Conservation (phyloP, 768 basidiomycete species). For the Macrolepiota dolichaula region DNA sequence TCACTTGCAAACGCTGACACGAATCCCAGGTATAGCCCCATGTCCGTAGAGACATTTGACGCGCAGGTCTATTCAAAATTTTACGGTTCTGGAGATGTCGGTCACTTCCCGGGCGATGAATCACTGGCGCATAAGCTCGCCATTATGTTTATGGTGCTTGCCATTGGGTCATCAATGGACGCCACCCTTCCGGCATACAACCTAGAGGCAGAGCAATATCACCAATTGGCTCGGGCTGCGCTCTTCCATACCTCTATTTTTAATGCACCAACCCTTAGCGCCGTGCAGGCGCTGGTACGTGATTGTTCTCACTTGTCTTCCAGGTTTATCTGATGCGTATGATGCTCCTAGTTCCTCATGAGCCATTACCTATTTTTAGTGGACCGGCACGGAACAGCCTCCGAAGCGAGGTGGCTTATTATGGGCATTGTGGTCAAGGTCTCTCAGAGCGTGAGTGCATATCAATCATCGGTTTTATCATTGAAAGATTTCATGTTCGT, state of each 20-base stretch:
- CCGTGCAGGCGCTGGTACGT: slow-evolving; percentile 64
- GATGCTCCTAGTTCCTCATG: slow-evolving; percentile 53
- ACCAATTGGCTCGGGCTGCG: slow-evolving; percentile 62
- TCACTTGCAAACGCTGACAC: background rate
- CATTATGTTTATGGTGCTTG: slow-evolving; percentile 61
- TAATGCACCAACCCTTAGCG: slow-evolving; percentile 62
- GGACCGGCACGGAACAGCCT: slow-evolving; percentile 63
- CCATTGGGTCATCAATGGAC: slow-evolving; percentile 63
- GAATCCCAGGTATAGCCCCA: slow-evolving; percentile 58
- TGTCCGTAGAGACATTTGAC: slow-evolving; percentile 55
- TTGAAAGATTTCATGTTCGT: slow-evolving; percentile 9
- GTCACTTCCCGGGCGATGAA: slow-evolving; percentile 43
- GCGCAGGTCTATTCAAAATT: slow-evolving; percentile 56
- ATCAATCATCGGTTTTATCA: background rate
- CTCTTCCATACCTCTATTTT: slow-evolving; percentile 61
- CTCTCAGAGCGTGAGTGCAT: slow-evolving; percentile 59
- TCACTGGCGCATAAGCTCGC: slow-evolving; percentile 54
- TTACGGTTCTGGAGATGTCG: slow-evolving; percentile 37
- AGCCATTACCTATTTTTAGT: slow-evolving; percentile 64
- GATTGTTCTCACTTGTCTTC: background rate
- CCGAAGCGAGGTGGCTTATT: slow-evolving; percentile 62
- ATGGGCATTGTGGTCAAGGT: slow-evolving; percentile 70
- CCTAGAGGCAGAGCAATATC: slow-evolving; percentile 66
- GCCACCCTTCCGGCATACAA: slow-evolving; percentile 51
- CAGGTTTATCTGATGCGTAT: background rate